Evolutionary conservation across 2,329 filamentous ascomycete genomes (phyloP).

Genomic region (Fusarium torreyae): DNA sequence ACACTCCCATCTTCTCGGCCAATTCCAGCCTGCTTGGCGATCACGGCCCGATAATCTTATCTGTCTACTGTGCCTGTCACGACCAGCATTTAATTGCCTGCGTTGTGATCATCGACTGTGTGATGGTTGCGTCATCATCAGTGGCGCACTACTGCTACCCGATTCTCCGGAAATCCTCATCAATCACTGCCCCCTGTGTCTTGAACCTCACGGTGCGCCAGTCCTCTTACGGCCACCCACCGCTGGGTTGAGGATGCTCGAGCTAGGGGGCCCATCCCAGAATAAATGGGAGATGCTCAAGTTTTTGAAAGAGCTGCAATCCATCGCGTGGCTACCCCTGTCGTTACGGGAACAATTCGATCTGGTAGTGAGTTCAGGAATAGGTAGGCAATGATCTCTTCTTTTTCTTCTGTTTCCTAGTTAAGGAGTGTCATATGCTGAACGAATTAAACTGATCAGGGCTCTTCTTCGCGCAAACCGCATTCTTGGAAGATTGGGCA

Average conservation of each 20-base stretch:
- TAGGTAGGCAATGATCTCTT: not conserved
- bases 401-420: too few species aligned
- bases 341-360: conserved; percentile 4
- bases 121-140: conserved; percentile 6
- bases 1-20: not conserved
- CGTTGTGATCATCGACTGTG: conserved; percentile 8
- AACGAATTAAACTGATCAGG: not conserved
- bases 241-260: not conserved
- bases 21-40: not conserved
- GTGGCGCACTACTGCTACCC: not conserved
- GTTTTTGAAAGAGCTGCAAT: conserved; percentile 8
- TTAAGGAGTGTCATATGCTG: too few species aligned
- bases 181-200: not conserved
- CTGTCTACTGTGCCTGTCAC: not conserved
- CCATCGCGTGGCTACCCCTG: not conserved
- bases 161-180: not conserved
- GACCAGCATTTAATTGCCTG: not conserved
- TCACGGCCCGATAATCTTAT: too few species aligned
- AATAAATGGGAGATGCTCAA: conserved; percentile 8
- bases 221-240: not conserved
- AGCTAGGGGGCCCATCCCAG: conserved; percentile 4
- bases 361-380: conserved; percentile 3
- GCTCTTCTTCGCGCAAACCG: conserved; percentile 5
- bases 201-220: not conserved
- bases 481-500: not conserved